Evolutionary conservation across 192 early-diverging fungal species (phyloP), one percentile per base, ranked within the genome.

Genomic region (Dissophora ornata): DNA sequence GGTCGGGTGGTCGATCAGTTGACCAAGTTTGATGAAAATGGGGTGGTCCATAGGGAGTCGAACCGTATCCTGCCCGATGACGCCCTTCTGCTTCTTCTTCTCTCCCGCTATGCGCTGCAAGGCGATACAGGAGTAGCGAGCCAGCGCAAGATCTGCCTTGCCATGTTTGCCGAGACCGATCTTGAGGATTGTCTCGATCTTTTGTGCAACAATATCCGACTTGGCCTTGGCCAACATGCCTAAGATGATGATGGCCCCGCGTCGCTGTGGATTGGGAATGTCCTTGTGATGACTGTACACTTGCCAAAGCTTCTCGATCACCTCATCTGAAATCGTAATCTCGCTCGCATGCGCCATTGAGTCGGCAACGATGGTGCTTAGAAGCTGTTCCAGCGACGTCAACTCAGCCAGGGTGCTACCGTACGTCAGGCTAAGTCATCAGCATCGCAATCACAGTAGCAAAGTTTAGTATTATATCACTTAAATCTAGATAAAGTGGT

Each of bases 171-270:
- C 95, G 57, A 99, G 83, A 0, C 98, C 98, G 62, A 96, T 86
- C 45, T 85, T 82, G 26, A 96, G 81, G 60, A 98, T 81, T 3
- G 91, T 64, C 55, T 98, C 96, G 24, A 94, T 88, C 63, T 95
- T 94, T 38, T 97, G 89, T 0, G 90, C 82, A 29, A 97, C 90
- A 66, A 98, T 90, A 13, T 90, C 87, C 28, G 86, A 88, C 28
- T 88, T 90, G 4, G 94, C 90, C 62, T 95, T 96, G 6, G 94
- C 96, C 52, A 99, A 60, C 95, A 98, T 98, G 19, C 92, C 89
- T 5, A 99, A 79, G 41, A 99, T 89, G 45, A 96, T 94, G 24
- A 99, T 92, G 1, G 96, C 94, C 10, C 95, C 94, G 19, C 93
- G 87, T 13, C 97, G 89, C 69, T 94, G 88, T 2, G 82, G 82